Conservation (phyloP, 306 rosid species). For the Coriaria nepalensis region DNA sequence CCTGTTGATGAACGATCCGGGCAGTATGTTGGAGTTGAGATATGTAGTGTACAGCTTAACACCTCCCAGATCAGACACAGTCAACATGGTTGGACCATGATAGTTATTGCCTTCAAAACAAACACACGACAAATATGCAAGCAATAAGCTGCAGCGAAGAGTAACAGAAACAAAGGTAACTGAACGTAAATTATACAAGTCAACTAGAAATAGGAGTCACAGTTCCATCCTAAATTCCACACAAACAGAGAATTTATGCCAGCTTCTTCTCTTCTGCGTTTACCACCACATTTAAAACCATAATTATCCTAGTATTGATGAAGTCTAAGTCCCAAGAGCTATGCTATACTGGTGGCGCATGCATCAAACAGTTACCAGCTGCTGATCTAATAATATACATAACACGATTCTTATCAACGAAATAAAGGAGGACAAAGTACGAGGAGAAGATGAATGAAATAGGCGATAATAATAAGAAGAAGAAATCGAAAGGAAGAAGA, state of each 20-base stretch:
- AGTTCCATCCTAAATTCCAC: too few relatives aligned
- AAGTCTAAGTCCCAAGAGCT: too few relatives aligned
- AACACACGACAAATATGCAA: too few relatives aligned
- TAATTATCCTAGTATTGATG: too few relatives aligned
- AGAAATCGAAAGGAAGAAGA: constrained; percentile 11
- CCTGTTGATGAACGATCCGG: constrained; percentile 38
- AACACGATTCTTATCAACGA: background rate
- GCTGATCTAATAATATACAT: background rate
- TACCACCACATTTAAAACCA: too few relatives aligned
- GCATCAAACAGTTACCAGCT: background rate
- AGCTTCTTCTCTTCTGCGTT: too few relatives aligned
- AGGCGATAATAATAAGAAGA: background rate
- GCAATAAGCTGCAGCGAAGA: too few relatives aligned
- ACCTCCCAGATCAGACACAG: constrained; percentile 47
- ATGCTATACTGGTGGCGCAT: too few relatives aligned
- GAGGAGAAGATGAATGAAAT: constrained; percentile 1
- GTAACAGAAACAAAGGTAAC: too few relatives aligned
- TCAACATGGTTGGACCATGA: constrained; percentile 79
- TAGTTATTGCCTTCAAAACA: constrained; percentile 26
- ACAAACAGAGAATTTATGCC: too few relatives aligned
- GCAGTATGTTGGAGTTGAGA: constrained; percentile 24
- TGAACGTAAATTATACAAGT: too few relatives aligned
- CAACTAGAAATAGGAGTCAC: too few relatives aligned
- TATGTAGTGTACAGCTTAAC: constrained; percentile 23
- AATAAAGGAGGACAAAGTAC: background rate